These are phyloP conservation scores for Kondoa subrosea DNA, from an alignment of 768 basidiomycete species.

Conservation along the genomic window DNA sequence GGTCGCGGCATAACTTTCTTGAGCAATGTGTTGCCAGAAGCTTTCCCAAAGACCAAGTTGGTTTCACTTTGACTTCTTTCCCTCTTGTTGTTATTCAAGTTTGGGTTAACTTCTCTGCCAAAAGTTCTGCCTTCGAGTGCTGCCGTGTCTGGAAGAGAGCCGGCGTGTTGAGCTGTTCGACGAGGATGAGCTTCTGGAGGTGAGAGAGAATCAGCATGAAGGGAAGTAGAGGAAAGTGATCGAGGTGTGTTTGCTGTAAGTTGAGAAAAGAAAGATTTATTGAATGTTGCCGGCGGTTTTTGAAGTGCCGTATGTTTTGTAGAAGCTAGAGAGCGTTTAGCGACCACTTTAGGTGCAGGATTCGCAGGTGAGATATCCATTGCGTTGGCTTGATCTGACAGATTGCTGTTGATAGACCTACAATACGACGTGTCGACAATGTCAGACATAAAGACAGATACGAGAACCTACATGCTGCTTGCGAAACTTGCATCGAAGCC, in stretches of 20 bases:
- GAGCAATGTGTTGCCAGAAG: background rate
- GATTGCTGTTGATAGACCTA: background rate
- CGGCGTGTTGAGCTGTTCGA: background rate
- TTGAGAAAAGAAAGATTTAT: constrained; percentile 2
- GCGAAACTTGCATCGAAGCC: constrained; percentile 2
- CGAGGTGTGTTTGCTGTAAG: constrained; percentile 4
- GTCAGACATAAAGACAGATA: background rate
- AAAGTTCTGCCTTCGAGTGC: background rate
- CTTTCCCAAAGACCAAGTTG: background rate
- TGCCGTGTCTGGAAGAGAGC: background rate
- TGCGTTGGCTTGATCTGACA: background rate
- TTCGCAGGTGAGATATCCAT: constrained; percentile 8
- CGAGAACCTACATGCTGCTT: background rate
- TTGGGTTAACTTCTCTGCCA: background rate
- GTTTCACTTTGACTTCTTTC: background rate
- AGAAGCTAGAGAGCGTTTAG: background rate
- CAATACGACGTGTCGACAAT: background rate
- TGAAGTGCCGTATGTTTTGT: background rate
- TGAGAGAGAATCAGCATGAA: background rate
- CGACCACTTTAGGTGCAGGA: background rate
- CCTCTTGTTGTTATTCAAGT: background rate
- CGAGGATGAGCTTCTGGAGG: too few relatives aligned
- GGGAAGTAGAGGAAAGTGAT: background rate
- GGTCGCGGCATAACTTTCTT: background rate
- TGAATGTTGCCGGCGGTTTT: background rate